These are phyloP conservation scores for Trametes cingulata DNA, from an alignment of 768 basidiomycete genomes.

Conservation along the genomic window DNA sequence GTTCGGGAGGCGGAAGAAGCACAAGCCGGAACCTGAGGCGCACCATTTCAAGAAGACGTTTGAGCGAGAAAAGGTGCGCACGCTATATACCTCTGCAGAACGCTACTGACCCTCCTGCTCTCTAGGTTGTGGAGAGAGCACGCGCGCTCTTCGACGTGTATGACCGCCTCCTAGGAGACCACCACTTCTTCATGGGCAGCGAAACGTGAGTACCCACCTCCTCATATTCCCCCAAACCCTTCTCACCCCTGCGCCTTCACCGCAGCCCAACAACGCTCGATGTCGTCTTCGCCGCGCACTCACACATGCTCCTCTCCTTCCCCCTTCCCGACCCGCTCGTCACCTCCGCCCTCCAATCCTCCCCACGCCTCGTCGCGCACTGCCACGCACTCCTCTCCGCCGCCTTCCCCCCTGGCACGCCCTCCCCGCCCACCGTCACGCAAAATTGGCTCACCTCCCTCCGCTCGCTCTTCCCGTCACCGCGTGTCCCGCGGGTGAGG, in stretches of 20 bases:
- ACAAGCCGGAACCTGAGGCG: conserved; percentile 34
- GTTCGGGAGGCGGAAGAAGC: conserved; percentile 36
- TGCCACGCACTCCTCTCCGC: conserved; percentile 49
- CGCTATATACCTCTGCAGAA: no score
- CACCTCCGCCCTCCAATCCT: conserved; percentile 56
- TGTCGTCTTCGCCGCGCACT: conserved; percentile 64
- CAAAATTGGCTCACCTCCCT: conserved; percentile 30
- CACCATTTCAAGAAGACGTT: conserved; percentile 55
- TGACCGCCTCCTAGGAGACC: conserved; percentile 50
- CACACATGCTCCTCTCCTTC: conserved; percentile 58
- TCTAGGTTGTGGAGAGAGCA: conserved; percentile 61
- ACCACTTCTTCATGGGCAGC: conserved; percentile 42
- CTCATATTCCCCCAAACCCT: conserved; percentile 36
- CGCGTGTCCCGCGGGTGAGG: conserved; percentile 5
- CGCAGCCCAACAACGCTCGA: conserved; percentile 65
- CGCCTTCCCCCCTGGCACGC: conserved; percentile 31
- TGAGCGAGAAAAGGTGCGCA: conserved; percentile 60
- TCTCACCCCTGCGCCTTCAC: background rate
- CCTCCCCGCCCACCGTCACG: conserved; percentile 20
- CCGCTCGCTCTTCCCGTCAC: conserved; percentile 37
- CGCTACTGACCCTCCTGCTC: background rate
- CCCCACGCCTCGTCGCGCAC: conserved; percentile 58
- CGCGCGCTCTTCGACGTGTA: conserved; percentile 59
- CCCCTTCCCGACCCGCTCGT: conserved; percentile 64
- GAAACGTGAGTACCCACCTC: conserved; percentile 36